These are phyloP conservation scores for Phytopythium cucurbitacearum DNA, from an alignment of 352 stramenopile species.

Conservation along the genomic window DNA sequence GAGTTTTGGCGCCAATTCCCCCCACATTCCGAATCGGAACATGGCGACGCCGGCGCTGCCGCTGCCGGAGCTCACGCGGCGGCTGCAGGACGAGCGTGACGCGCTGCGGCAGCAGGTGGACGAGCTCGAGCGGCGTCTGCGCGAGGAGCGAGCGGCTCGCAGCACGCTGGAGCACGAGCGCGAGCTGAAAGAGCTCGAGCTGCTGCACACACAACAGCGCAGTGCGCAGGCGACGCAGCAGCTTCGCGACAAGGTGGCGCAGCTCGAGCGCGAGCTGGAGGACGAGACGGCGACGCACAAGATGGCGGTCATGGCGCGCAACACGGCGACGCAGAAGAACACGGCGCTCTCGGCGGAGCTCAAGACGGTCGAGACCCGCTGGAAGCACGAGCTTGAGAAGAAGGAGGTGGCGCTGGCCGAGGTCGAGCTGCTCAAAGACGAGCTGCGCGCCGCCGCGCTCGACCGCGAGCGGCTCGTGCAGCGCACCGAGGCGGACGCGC, in stretches of 20 bases:
- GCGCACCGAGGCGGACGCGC: slow-evolving; percentile 66
- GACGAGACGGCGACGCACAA: slow-evolving; percentile 48
- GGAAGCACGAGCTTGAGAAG: slow-evolving; percentile 60
- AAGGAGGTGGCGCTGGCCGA: slow-evolving; percentile 50
- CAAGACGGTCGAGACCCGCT: slow-evolving; percentile 46
- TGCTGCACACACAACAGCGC: slow-evolving; percentile 63
- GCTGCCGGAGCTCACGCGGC: slow-evolving; percentile 56
- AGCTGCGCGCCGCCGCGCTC: slow-evolving; percentile 30
- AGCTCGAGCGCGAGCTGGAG: slow-evolving; percentile 62
- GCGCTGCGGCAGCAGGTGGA: slow-evolving; percentile 41
- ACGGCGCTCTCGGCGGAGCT: slow-evolving; percentile 39
- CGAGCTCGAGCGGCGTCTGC: slow-evolving; percentile 39
- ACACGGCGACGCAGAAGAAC: slow-evolving; percentile 52
- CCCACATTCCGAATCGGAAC: not conserved
- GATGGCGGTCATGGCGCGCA: slow-evolving; percentile 46
- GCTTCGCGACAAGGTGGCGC: slow-evolving; percentile 36
- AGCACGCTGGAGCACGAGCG: slow-evolving; percentile 51
- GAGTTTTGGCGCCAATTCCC: not conserved
- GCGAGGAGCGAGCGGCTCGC: slow-evolving; percentile 29
- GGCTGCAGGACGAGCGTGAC: slow-evolving; percentile 60
- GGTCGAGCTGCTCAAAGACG: slow-evolving; percentile 38
- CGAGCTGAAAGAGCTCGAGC: slow-evolving; percentile 60
- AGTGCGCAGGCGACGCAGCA: slow-evolving; percentile 42
- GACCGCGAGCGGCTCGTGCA: slow-evolving; percentile 62
- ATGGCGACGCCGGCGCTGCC: slow-evolving; percentile 8